Percentiles rank a stretch among this genome's conserved stretches.
Conservation (phyloP, 371 early-diverging fungal genomes). For the Mortierella sp. region DNA sequence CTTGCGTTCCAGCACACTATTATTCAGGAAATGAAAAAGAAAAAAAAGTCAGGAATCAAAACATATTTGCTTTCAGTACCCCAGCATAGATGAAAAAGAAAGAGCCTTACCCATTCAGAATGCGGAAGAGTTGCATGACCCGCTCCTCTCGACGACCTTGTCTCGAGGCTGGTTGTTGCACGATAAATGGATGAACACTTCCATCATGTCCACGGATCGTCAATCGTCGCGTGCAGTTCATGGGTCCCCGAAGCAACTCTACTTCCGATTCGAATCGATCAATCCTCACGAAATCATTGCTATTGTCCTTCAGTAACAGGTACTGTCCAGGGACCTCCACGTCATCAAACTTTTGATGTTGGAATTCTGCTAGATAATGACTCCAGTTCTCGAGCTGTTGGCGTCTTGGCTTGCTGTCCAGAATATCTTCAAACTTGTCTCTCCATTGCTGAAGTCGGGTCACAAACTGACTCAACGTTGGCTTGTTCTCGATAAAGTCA, state of each 20-base stretch:
- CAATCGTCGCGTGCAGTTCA: constrained; percentile 78
- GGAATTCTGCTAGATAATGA: constrained; percentile 96
- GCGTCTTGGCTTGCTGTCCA: constrained; percentile 83
- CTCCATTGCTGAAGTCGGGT: constrained; percentile 87
- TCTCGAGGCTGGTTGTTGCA: constrained; percentile 91
- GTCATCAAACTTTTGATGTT: constrained; percentile 97
- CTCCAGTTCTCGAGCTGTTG: constrained; percentile 88
- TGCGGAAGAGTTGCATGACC: constrained; percentile 90
- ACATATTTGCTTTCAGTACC: not conserved
- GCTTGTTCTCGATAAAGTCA: constrained; percentile 87
- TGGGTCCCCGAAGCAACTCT: constrained; percentile 81
- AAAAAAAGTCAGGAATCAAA: not conserved
- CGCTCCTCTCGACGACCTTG: constrained; percentile 94
- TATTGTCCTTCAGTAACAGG: constrained; percentile 80
- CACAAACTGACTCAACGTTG: constrained; percentile 84
- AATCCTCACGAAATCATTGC: constrained; percentile 93
- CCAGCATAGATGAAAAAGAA: not conserved
- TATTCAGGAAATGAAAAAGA: not conserved
- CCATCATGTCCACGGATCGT: constrained; percentile 95
- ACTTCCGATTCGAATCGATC: constrained; percentile 94
- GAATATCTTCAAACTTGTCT: constrained; percentile 86
- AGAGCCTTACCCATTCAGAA: constrained; percentile 75
- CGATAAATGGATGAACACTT: constrained; percentile 85
- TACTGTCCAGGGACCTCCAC: constrained; percentile 99
- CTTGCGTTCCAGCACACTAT: constrained; percentile 76